Percentiles rank a stretch among this genome's conserved stretches.
Conservation (phyloP, 352 stramenopile species). For the Phytophthora boehmeriae region DNA sequence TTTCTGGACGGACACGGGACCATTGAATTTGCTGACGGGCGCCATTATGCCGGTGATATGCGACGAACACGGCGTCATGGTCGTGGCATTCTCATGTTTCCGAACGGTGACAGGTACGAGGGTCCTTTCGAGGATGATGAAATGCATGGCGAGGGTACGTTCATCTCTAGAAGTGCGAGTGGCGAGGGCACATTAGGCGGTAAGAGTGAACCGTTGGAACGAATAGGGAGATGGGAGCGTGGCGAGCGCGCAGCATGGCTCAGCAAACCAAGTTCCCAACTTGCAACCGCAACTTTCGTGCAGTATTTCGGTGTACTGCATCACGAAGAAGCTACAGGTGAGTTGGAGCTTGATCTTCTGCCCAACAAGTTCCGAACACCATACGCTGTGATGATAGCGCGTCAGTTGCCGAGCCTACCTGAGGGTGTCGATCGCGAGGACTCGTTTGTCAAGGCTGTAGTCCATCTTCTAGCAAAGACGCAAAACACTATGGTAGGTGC, state of each 20-base stretch:
- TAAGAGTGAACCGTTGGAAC: conserved; percentile 61
- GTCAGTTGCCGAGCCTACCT: conserved; percentile 72
- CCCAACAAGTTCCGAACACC: conserved; percentile 69
- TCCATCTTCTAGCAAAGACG: conserved; percentile 76
- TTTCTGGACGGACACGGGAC: conserved; percentile 61
- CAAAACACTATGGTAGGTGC: conserved; percentile 75
- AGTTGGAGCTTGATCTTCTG: conserved; percentile 73
- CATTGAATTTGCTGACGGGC: conserved; percentile 72
- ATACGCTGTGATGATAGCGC: conserved; percentile 83
- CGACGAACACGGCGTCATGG: conserved; percentile 68
- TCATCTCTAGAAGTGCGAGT: conserved; percentile 38
- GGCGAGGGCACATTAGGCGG: conserved; percentile 19
- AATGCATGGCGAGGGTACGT: conserved; percentile 85
- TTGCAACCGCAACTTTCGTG: conserved; percentile 78
- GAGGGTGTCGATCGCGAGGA: conserved; percentile 71
- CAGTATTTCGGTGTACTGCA: conserved; percentile 62
- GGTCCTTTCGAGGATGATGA: conserved; percentile 87
- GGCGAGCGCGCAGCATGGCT: conserved; percentile 73
- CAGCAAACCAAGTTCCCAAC: conserved; percentile 68
- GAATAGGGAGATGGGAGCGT: conserved; percentile 62
- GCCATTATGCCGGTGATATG: conserved; percentile 75
- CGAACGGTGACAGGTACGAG: conserved; percentile 91
- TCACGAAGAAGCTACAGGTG: conserved; percentile 39
- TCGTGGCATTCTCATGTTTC: conserved; percentile 80
- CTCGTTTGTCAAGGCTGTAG: conserved; percentile 71